A percentile compares a stretch with the other conserved stretches of the same genome.
Evolutionary conservation across 2,329 filamentous ascomycete species (phyloP).

Genomic region (Neoascochyta sp.): DNA sequence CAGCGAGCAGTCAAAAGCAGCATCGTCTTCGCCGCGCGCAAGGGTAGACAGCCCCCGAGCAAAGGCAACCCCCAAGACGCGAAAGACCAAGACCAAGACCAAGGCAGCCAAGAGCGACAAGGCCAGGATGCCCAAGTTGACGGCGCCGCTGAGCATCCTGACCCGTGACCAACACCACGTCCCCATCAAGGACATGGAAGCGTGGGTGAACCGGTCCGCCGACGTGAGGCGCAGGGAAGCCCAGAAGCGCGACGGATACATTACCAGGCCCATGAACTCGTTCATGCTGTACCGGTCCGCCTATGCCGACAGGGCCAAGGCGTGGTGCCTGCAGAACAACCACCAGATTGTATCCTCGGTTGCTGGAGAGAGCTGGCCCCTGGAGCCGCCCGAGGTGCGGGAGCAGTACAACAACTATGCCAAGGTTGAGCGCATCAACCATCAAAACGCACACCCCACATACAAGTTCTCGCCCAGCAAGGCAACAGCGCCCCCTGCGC

Average conservation of each 20-base stretch:
- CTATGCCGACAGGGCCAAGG: slow-evolving; percentile 81
- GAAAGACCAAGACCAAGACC: slow-evolving; percentile 46
- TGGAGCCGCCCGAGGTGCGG: slow-evolving; percentile 70
- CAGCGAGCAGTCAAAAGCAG: slow-evolving; percentile 26
- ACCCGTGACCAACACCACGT: slow-evolving; percentile 61
- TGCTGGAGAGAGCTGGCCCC: slow-evolving; percentile 81
- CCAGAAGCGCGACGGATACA: slow-evolving; percentile 67
- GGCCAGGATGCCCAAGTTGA: slow-evolving; percentile 54
- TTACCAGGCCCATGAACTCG: slow-evolving; percentile 92
- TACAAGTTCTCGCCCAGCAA: slow-evolving; percentile 95
- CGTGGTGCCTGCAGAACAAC: slow-evolving; percentile 78
- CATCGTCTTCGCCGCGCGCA: slow-evolving; percentile 22
- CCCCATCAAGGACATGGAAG: slow-evolving; percentile 71
- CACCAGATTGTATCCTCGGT: slow-evolving; percentile 88
- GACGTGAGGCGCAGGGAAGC: slow-evolving; percentile 67
- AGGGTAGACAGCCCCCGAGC: slow-evolving; percentile 21
- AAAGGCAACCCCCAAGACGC: slow-evolving; percentile 36
- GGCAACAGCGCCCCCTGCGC: slow-evolving; percentile 41
- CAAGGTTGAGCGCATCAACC: slow-evolving; percentile 76
- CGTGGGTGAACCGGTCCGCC: slow-evolving; percentile 69
- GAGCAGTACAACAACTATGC: slow-evolving; percentile 76
- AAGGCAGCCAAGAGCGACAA: slow-evolving; percentile 45
- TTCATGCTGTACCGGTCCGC: slow-evolving; percentile 98
- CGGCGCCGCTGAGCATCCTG: slow-evolving; percentile 66
- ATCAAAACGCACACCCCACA: slow-evolving; percentile 76